Evolutionary conservation across 1,284 basidiomycete genomes (phyloP).

Genomic region (Papiliotrema terrestris): DNA sequence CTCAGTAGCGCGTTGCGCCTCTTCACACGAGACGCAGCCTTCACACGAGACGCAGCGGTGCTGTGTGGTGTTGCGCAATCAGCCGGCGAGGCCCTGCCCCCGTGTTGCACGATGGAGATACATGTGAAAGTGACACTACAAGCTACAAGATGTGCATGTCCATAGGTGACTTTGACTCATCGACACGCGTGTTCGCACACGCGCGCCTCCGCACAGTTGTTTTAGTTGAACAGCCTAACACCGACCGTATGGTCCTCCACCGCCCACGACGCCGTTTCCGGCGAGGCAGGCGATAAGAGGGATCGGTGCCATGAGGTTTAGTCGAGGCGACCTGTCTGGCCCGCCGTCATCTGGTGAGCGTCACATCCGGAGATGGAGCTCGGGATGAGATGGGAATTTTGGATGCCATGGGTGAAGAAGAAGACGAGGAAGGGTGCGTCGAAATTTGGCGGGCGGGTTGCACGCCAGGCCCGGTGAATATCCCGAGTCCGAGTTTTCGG

Average conservation of each 20-base stretch:
- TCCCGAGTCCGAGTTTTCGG: background rate
- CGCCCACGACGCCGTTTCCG: background rate
- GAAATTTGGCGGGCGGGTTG: slow-evolving; percentile 1
- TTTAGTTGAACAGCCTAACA: slow-evolving; percentile 29
- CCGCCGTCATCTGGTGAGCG: slow-evolving; percentile 16
- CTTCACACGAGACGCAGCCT: too few relatives aligned
- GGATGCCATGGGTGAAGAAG: slow-evolving; percentile 18
- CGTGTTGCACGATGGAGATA: background rate
- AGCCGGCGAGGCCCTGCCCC: too few relatives aligned
- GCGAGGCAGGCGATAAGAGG: slow-evolving; percentile 5
- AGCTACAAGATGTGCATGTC: slow-evolving; percentile 28
- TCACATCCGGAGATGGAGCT: slow-evolving; percentile 17
- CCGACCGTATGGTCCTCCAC: background rate
- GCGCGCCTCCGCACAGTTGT: slow-evolving; percentile 34
- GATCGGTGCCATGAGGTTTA: background rate
- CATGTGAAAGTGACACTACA: background rate
- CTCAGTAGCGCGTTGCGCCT: too few relatives aligned
- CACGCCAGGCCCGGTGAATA: background rate
- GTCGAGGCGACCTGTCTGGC: slow-evolving; percentile 43
- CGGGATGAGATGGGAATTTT: slow-evolving; percentile 27
- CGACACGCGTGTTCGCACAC: slow-evolving; percentile 4
- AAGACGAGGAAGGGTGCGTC: slow-evolving; percentile 1
- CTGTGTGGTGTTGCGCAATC: too few relatives aligned
- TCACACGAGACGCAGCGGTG: too few relatives aligned
- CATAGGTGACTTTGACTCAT: slow-evolving; percentile 45